Base-by-base conservation (phyloP, 768 basidiomycete genomes). In the Rhodosporidiobolus sp. region DNA sequence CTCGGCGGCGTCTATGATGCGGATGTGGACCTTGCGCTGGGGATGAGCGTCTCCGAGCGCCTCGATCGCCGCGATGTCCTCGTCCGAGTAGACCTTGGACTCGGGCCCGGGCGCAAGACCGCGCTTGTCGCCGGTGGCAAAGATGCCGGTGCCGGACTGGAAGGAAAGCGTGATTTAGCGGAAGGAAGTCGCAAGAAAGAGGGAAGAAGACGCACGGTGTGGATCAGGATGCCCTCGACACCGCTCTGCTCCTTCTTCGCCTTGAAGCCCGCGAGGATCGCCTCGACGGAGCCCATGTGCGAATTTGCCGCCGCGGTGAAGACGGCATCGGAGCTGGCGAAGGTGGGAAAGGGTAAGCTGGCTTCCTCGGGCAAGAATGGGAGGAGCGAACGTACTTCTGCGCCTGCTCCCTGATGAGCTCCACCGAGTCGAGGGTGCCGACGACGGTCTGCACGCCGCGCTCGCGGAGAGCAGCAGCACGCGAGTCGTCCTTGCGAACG, bases 1-100 rank as follows among this genome's bases (percentile, higher is more conserved):
- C 34, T 66, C 69, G n/a, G 73, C 69, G 35, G 73, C 69, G 24
- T 32, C 34, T 22, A 70, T 58, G 28, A 70, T 43, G 56, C 65
- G 70, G 57, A 60, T n/a, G 45, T 60, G 59, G 16, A 60, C 59
- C 45, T 60, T 60, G 59, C 59, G 59, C n/a, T 60, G 59, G 30
- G 59, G 59, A 38, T 60, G 59, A 17, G 59, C 45, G 14, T 43
- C 26, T 4, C 59, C 59, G 19, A 60, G 45, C 10, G 59, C 45
- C n/a, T 60, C 59, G 45, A 60, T 60, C n/a, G 43, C 59, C 9
- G 59, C 59, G 46, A 60, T 48, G 59, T 60, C 59, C n/a, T 46
- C 43, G 59, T 60, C 59, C 43, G 43, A 46, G 45, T 48, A 60
- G n/a, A 60, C 46, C 59, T 60, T 60, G 20, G 43, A 26, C 16